These are phyloP conservation scores for Pythium sp. DNA, from an alignment of 352 stramenopile genomes.

Conservation along the genomic window DNA sequence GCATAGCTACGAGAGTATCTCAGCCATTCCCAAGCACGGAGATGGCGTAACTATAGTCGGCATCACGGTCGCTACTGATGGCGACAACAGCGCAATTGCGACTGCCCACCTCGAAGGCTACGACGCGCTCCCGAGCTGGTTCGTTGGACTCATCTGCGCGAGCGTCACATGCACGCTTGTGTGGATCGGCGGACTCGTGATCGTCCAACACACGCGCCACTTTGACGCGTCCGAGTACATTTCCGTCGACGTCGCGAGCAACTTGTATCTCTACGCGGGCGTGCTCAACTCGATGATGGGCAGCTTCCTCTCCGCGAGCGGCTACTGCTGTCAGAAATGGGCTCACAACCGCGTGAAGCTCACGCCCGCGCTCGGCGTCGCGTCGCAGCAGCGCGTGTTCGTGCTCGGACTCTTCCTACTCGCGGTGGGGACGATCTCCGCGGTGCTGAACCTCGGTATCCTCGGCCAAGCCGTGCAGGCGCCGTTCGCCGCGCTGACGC, in stretches of 20 bases:
- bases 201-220: conserved; percentile 32
- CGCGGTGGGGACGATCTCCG: conserved; percentile 62
- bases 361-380: conserved; percentile 47
- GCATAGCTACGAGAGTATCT: conserved; percentile 8
- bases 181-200: conserved; percentile 53
- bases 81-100: background rate
- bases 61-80: background rate
- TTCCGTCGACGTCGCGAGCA: conserved; percentile 18
- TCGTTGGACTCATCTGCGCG: conserved; percentile 31
- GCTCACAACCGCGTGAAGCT: conserved; percentile 57
- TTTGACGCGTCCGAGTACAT: conserved; percentile 20
- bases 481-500: conserved; percentile 74
- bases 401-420: conserved; percentile 55
- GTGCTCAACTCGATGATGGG: conserved; percentile 75
- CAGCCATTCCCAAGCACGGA: background rate
- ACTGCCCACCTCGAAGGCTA: background rate
- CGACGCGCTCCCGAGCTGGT: conserved; percentile 50
- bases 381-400: conserved; percentile 62
- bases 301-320: conserved; percentile 72
- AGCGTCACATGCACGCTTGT: conserved; percentile 42
- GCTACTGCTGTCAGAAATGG: conserved; percentile 81
- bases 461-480: conserved; percentile 75
- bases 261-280: conserved; percentile 57
- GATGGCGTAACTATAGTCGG: background rate
- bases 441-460: conserved; percentile 68